Conservation (phyloP, 768 basidiomycete species). For the Flagelloscypha sp. region DNA sequence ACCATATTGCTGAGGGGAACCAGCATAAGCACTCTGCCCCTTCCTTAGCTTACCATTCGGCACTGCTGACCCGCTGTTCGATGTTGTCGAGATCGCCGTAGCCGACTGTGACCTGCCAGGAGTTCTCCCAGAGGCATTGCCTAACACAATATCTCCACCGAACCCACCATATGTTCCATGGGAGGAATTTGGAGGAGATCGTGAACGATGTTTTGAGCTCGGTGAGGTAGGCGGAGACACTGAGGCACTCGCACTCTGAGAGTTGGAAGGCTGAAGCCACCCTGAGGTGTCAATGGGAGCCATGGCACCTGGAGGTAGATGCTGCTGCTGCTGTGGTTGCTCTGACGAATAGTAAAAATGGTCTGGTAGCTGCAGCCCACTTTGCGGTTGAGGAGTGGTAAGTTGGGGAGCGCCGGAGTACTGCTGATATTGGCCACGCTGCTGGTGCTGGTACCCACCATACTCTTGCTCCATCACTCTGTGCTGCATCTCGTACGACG, state of each 20-base stretch:
- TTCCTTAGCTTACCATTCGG: slow-evolving; percentile 54
- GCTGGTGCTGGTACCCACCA: slow-evolving; percentile 33
- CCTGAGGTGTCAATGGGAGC: slow-evolving; percentile 36
- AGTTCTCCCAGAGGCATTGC: slow-evolving; percentile 29
- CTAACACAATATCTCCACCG: too few species aligned
- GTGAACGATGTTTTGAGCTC: slow-evolving; percentile 32
- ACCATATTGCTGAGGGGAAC: slow-evolving; percentile 25
- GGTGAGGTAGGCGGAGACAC: slow-evolving; percentile 20
- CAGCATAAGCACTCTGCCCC: slow-evolving; percentile 57
- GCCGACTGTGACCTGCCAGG: slow-evolving; percentile 68
- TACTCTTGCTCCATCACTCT: slow-evolving; percentile 90
- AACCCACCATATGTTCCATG: too few species aligned
- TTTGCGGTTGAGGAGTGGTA: slow-evolving; percentile 22
- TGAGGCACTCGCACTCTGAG: too few species aligned
- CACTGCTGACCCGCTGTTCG: slow-evolving; percentile 20
- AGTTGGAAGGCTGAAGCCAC: slow-evolving; percentile 17
- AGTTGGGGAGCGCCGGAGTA: slow-evolving; percentile 21
- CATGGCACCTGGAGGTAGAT: slow-evolving; percentile 57
- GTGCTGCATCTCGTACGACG: slow-evolving; percentile 93
- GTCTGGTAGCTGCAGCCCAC: slow-evolving; percentile 18
- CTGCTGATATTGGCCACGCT: slow-evolving; percentile 14
- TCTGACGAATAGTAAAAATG: slow-evolving; percentile 32
- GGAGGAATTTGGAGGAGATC: slow-evolving; percentile 55
- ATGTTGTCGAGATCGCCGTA: slow-evolving; percentile 37
- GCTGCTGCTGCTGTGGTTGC: slow-evolving; percentile 23